Evolutionary conservation across 805 yeast species (phyloP).

Genomic region (Yamadazyma takamatsuzukensis): DNA sequence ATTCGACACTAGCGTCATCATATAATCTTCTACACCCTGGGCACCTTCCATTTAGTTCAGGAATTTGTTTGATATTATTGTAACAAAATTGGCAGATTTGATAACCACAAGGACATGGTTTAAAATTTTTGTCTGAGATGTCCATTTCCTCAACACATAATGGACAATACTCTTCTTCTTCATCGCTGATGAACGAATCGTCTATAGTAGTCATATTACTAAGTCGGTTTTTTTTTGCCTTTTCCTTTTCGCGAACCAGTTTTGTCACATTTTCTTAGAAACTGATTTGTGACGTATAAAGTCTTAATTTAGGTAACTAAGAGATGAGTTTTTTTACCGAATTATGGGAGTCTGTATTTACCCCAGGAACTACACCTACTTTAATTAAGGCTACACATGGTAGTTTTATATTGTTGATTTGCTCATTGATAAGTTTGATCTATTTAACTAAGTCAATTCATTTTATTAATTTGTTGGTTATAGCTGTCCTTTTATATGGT

Average conservation of each 20-base stretch:
- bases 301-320: background rate
- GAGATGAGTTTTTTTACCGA: constrained; percentile 51
- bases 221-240: background rate
- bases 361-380: constrained; percentile 92
- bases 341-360: constrained; percentile 86
- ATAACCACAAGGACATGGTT: constrained; percentile 99
- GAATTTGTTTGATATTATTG: constrained; percentile 92
- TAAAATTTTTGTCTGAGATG: constrained; percentile 90
- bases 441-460: constrained; percentile 66
- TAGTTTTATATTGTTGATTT: constrained; percentile 64
- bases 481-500: constrained; percentile 68
- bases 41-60: constrained; percentile 92
- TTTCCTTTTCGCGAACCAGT: background rate
- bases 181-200: constrained; percentile 69
- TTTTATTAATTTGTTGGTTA: constrained; percentile 49
- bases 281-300: background rate
- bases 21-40: constrained; percentile 96
- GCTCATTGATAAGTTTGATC: constrained; percentile 56
- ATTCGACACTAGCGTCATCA: constrained; percentile 90
- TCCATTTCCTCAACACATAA: constrained; percentile 98
- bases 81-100: constrained; percentile 98
- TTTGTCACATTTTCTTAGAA: background rate
- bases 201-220: constrained; percentile 28
- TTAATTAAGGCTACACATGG: constrained; percentile 84
- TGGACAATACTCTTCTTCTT: constrained; percentile 81